These are phyloP conservation scores for Epichloe scottii DNA, from an alignment of 2,329 filamentous ascomycete species.

Conservation along the genomic window DNA sequence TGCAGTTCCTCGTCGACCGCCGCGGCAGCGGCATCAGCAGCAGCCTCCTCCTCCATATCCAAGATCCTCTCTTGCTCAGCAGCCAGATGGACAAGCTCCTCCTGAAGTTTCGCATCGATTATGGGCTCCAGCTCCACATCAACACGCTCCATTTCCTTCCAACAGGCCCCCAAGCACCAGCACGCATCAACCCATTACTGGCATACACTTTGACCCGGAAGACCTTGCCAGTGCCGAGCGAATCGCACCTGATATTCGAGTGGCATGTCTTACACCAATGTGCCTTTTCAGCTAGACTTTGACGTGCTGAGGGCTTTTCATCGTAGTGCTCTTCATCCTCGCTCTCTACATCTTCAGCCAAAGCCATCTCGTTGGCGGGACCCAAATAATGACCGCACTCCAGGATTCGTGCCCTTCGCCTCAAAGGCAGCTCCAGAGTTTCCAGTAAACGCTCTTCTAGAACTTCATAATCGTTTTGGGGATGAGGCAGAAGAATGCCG, in stretches of 20 bases:
- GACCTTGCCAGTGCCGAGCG: constrained; percentile 39
- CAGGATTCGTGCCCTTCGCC: constrained; percentile 52
- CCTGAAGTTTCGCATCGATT: constrained; percentile 45
- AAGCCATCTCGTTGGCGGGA: constrained; percentile 36
- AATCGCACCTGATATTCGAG: constrained; percentile 42
- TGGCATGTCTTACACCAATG: constrained; percentile 47
- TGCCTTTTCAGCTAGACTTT: constrained; percentile 18
- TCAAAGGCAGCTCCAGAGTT: constrained; percentile 55
- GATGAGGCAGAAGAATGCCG: constrained; percentile 65
- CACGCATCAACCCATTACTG: constrained; percentile 85
- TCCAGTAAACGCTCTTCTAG: constrained; percentile 68
- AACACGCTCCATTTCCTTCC: constrained; percentile 97
- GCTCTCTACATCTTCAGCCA: constrained; percentile 31
- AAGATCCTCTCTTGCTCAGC: constrained; percentile 30
- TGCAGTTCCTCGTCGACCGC: constrained; percentile 8
- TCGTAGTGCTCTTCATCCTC: constrained; percentile 33
- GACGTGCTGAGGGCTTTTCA: constrained; percentile 14
- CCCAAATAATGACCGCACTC: constrained; percentile 68
- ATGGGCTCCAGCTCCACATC: constrained; percentile 82
- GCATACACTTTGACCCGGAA: constrained; percentile 85
- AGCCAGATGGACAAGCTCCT: constrained; percentile 46
- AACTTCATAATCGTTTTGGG: constrained; percentile 67
- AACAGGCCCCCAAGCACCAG: constrained; percentile 86
- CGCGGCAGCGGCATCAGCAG: constrained; percentile 7
- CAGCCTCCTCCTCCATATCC: constrained; percentile 16